phyloP scores from a whole-genome alignment of 768 basidiomycete genomes.

The Tephrocybe rancida region DNA sequence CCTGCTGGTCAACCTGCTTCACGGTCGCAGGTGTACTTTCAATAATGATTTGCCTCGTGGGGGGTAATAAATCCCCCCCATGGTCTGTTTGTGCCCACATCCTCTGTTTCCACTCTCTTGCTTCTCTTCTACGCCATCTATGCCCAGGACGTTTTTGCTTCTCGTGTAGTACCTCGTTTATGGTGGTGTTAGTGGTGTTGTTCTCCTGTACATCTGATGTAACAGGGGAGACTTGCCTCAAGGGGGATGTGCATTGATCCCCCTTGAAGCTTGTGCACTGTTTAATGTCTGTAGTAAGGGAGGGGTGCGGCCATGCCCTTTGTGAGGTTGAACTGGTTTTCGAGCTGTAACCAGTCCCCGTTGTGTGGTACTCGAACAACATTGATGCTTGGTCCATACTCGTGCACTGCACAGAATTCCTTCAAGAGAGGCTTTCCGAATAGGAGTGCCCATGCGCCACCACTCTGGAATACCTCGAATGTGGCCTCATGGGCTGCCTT shows the following conservation, averaged over 20 bases:
- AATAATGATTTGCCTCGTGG: too few relatives aligned
- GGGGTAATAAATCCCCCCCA: too few relatives aligned
- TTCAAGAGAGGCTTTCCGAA: slow-evolving; percentile 30
- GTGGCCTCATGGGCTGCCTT: background rate
- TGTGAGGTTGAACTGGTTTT: slow-evolving; percentile 4
- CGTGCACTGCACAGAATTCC: slow-evolving; percentile 23
- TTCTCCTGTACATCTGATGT: background rate
- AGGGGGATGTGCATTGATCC: slow-evolving; percentile 14
- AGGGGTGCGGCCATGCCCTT: background rate
- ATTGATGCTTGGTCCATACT: slow-evolving; percentile 19
- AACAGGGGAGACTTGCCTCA: slow-evolving; percentile 6
- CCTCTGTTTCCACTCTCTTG: too few relatives aligned
- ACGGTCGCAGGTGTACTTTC: too few relatives aligned
- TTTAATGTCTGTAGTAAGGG: slow-evolving; percentile 12
- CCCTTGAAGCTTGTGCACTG: slow-evolving; percentile 14
- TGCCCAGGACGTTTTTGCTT: too few relatives aligned
- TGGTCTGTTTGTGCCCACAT: too few relatives aligned
- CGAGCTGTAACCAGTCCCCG: background rate
- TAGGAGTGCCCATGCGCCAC: slow-evolving; percentile 24
- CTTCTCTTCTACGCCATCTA: too few relatives aligned
- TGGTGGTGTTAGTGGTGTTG: background rate
- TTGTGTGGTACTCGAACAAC: slow-evolving; percentile 4
- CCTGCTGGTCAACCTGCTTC: too few relatives aligned
- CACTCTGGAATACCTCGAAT: slow-evolving; percentile 21
- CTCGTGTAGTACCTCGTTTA: background rate